Conservation (phyloP, 169 alveolate genomes). For the Theileria sp. region DNA sequence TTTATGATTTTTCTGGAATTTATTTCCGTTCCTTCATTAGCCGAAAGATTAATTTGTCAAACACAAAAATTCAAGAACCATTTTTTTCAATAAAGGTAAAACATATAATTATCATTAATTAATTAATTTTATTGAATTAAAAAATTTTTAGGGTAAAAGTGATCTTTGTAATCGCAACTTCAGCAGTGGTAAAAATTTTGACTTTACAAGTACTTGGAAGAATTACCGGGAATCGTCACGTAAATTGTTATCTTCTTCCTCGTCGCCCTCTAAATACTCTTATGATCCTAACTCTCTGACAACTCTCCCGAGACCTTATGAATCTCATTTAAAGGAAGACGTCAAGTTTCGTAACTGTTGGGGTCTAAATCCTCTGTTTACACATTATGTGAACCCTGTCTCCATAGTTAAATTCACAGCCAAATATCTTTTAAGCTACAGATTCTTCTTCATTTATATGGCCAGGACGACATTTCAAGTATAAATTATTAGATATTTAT, state of each 20-base stretch:
- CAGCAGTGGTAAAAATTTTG: slow-evolving; percentile 9
- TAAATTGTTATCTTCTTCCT: neutral
- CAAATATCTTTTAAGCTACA: slow-evolving; percentile 74
- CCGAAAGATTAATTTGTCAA: slow-evolving; percentile 5
- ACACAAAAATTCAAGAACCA: slow-evolving; percentile 4
- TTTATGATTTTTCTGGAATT: slow-evolving; percentile 1
- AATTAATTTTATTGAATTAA: neutral
- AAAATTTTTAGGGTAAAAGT: slow-evolving; percentile 6
- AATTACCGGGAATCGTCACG: slow-evolving; percentile 28
- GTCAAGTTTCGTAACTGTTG: slow-evolving; percentile 14
- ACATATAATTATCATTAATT: neutral
- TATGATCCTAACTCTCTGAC: slow-evolving; percentile 48
- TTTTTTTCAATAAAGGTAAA: slow-evolving; percentile 22
- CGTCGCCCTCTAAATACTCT: slow-evolving; percentile 8
- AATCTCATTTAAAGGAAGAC: slow-evolving; percentile 17
- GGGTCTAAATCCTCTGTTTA: slow-evolving; percentile 57
- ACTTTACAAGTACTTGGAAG: slow-evolving; percentile 25
- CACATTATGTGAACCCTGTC: slow-evolving; percentile 64
- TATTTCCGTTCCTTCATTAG: slow-evolving; percentile 10
- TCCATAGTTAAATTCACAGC: slow-evolving; percentile 76
- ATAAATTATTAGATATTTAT: neutral
- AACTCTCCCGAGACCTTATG: slow-evolving; percentile 41
- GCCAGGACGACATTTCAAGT: slow-evolving; percentile 87
- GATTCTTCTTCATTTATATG: slow-evolving; percentile 83
- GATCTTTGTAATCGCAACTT: slow-evolving; percentile 16